phyloP scores from a whole-genome alignment of 495 filamentous ascomycete genomes.

The Hyaloscypha hepaticicola region DNA sequence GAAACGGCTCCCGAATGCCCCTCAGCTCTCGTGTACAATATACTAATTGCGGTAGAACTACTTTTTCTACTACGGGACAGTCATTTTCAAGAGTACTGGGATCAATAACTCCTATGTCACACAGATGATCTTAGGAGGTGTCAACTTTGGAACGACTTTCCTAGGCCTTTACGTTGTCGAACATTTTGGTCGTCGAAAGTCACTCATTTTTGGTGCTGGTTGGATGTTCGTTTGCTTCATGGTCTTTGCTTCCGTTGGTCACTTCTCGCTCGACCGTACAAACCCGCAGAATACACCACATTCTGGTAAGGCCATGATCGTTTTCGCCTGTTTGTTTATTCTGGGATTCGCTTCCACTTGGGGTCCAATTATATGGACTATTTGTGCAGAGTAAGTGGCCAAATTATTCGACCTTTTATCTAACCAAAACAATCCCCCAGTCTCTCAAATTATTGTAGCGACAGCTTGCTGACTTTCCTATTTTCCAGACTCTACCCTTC shows the following conservation, averaged over 20 bases:
- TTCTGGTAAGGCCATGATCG: conserved; percentile 67
- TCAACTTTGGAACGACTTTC: conserved; percentile 68
- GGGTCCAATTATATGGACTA: conserved; percentile 82
- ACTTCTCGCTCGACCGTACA: conserved; percentile 54
- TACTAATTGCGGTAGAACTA: no score
- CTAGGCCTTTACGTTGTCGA: conserved; percentile 68
- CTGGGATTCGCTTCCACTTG: conserved; percentile 68
- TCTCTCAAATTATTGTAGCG: background rate
- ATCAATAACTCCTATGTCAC: conserved; percentile 63
- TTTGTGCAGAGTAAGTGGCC: conserved; percentile 60
- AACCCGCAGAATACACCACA: conserved; percentile 43
- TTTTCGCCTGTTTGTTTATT: conserved; percentile 78
- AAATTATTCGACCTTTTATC: background rate
- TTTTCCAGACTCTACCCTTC: conserved; percentile 29
- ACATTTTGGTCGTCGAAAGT: conserved; percentile 63
- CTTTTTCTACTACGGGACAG: conserved; percentile 52
- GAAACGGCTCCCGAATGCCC: no score
- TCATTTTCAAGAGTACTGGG: conserved; percentile 62
- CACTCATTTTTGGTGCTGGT: conserved; percentile 60
- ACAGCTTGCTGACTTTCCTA: background rate
- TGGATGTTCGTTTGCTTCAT: conserved; percentile 71
- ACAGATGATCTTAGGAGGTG: conserved; percentile 47
- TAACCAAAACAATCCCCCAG: no score
- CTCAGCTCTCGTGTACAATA: no score
- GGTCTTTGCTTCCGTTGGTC: conserved; percentile 66